Conservation (phyloP, 352 stramenopile genomes). For the Pythium biforme region DNA sequence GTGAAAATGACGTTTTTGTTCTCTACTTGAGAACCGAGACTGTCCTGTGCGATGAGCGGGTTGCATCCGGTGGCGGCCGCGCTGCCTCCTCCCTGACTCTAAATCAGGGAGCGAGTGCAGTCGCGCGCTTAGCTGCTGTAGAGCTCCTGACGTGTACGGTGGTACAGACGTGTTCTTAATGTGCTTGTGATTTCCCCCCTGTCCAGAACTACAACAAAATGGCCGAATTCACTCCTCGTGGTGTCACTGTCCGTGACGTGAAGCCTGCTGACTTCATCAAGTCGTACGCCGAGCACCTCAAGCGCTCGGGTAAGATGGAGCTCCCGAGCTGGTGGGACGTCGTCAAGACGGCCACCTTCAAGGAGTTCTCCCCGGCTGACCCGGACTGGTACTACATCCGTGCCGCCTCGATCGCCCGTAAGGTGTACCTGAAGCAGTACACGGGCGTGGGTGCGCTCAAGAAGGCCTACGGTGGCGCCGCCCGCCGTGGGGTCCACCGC, state of each 20-base stretch:
- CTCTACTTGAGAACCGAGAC: constrained; percentile 87
- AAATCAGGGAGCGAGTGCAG: not conserved
- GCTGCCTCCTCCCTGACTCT: not conserved
- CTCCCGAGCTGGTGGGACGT: constrained; percentile 97
- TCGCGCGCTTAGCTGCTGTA: constrained; percentile 17
- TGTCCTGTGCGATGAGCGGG: constrained; percentile 77
- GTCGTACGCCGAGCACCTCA: constrained; percentile 98
- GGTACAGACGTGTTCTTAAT: constrained; percentile 93
- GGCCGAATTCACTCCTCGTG: constrained; percentile 81
- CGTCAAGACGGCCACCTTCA: constrained; percentile 98
- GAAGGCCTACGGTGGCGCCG: constrained; percentile 97
- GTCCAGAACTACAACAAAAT: constrained; percentile 62
- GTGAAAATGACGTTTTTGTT: constrained; percentile 65
- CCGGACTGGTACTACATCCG: constrained; percentile 99
- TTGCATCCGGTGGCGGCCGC: constrained; percentile 20
- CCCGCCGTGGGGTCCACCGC: constrained; percentile 89
- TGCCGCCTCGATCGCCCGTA: constrained; percentile 96
- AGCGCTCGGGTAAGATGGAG: constrained; percentile 99
- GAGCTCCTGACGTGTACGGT: constrained; percentile 57
- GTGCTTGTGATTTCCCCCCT: constrained; percentile 32
- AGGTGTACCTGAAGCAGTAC: constrained; percentile 98
- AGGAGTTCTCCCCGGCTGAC: constrained; percentile 97
- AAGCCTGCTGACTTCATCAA: constrained; percentile 97
- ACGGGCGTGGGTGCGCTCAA: constrained; percentile 95
- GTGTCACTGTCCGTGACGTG: constrained; percentile 98